Conservation (phyloP, 1,139 yeast species). For the Geotrichum reessii region DNA sequence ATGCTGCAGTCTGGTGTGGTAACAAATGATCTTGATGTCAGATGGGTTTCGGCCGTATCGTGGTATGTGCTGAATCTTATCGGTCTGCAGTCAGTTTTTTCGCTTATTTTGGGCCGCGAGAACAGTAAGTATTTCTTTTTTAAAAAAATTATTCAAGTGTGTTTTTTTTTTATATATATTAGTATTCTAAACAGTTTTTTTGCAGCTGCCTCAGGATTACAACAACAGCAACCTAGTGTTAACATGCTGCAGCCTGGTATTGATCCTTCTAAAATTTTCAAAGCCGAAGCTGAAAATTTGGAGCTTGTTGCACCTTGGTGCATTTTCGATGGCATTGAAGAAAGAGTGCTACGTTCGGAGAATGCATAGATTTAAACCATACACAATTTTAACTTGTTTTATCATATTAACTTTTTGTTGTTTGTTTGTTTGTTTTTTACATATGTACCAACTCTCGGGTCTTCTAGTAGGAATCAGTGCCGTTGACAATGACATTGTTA, state of each 20-base stretch:
- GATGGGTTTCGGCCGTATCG: conserved; percentile 95
- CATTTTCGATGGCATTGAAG: conserved; percentile 58
- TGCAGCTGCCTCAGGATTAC: conserved; percentile 26
- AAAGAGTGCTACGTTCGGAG: conserved; percentile 45
- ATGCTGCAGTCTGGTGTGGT: conserved; percentile 88
- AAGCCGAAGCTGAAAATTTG: conserved; percentile 69
- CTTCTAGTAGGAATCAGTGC: conserved; percentile 55
- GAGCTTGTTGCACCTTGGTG: conserved; percentile 58
- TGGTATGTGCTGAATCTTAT: conserved; percentile 91
- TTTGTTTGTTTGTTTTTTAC: background rate
- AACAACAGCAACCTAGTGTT: conserved; percentile 25
- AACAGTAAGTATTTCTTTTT: conserved; percentile 23
- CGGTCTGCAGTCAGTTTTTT: conserved; percentile 78
- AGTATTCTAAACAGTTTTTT: conserved; percentile 10
- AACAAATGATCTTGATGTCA: conserved; percentile 78
- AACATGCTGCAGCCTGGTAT: conserved; percentile 46
- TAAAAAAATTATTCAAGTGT: conserved; percentile 18
- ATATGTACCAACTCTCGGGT: background rate
- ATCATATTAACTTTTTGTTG: background rate
- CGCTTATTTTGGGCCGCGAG: conserved; percentile 58
- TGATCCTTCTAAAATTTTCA: conserved; percentile 50
- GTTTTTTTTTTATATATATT: conserved; percentile 4
- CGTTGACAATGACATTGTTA: conserved; percentile 90
- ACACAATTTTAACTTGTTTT: background rate
- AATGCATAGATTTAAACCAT: background rate